Evolutionary conservation across 805 yeast genomes (phyloP), one percentile per base, ranked within the genome.

Genomic region (Candida stauntonica): DNA sequence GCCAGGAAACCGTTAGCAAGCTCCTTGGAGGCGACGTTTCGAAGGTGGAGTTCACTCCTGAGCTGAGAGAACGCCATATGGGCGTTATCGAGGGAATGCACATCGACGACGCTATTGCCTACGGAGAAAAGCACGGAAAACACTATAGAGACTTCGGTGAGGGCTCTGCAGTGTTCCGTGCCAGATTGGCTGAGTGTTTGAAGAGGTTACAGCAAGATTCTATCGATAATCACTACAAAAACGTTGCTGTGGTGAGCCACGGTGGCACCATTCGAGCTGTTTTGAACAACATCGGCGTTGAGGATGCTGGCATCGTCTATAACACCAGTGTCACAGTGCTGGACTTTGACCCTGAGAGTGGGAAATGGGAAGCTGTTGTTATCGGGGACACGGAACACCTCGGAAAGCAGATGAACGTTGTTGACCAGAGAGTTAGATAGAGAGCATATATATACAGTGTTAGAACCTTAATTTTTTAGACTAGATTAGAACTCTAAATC

Each of bases 1-100:
- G 93, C 51, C 63, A 64, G 18, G 73, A 77, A 48, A 86, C 95
- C 0, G 55, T 77, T 5, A 52, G 60, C 2, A 64, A 65, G 16
- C 68, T 84, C 6, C 45, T 51, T 24, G 59, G 54, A 13, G 46
- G 35, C 26, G 52, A 37, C 14, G 42, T 48, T 3, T 48, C 45
- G 45, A n/a, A 52, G 64, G 28, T 54, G 58, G 16, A 58, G 46
- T 26, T 67, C 74, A n/a, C 44, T 54, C 7, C 63, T 7, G 29
- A 36, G n/a, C 64, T 83, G 29, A 68, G 96, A 47, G 96, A 86
- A 52, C 67, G 95, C 31, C 58, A 65, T 36, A 84, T 86, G 94
- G 95, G 95, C 2, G 72, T 68, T 7, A 80, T 81, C 20, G 86
- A 86, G 58, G 94, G 94, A 3, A 77, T 82, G 85, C 65, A 68